Conservation (phyloP, 1,284 basidiomycete genomes). For the Veloporphyrellus conicus region DNA sequence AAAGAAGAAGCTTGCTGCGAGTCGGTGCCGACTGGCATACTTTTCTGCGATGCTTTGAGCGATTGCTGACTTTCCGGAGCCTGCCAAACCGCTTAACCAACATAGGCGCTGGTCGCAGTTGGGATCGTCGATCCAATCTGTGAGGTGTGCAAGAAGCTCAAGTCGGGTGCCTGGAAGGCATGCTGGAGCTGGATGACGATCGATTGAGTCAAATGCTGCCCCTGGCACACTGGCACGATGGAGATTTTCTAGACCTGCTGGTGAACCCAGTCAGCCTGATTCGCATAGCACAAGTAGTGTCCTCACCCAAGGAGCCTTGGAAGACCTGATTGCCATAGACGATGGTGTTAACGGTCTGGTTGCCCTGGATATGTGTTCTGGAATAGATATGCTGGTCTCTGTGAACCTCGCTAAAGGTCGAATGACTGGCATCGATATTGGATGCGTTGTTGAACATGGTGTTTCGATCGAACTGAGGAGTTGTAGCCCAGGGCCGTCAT, state of each 20-base stretch:
- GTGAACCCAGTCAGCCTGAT: not conserved
- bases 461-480: not conserved
- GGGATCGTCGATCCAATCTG: constrained; percentile 11
- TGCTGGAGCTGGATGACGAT: constrained; percentile 20
- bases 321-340: constrained; percentile 24
- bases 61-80: constrained; percentile 24
- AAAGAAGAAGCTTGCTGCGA: constrained; percentile 27
- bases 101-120: constrained; percentile 10
- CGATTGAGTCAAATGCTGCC: constrained; percentile 20
- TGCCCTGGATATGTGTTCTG: constrained; percentile 13
- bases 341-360: constrained; percentile 20
- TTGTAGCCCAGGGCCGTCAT: too few relatives aligned
- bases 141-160: constrained; percentile 13
- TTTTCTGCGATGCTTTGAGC: constrained; percentile 21
- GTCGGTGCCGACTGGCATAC: constrained; percentile 14
- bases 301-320: constrained; percentile 14
- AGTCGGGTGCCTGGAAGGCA: constrained; percentile 25
- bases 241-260: constrained; percentile 15
- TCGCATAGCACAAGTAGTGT: not conserved
- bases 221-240: constrained; percentile 13
- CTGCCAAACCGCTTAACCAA: constrained; percentile 23
- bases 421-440: constrained; percentile 24
- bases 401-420: constrained; percentile 25
- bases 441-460: constrained; percentile 26
- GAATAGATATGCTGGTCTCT: constrained; percentile 18